Evolutionary conservation across 2,329 filamentous ascomycete genomes (phyloP).

Genomic region (Penicillium sp.): DNA sequence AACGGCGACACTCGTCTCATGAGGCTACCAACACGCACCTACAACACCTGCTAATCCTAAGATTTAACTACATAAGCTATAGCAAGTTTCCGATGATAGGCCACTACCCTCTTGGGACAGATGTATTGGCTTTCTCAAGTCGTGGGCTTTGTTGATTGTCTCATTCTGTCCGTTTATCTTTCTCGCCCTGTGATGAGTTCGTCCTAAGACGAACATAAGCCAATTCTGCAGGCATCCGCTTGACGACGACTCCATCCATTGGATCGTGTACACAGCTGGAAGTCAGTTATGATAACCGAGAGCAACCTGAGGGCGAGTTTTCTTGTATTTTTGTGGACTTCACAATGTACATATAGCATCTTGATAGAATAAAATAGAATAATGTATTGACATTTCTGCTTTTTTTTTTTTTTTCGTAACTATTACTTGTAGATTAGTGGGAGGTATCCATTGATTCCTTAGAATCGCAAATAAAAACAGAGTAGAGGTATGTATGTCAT

Average conservation of each 20-base stretch:
- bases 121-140: neutral
- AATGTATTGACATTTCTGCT: neutral
- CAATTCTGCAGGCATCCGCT: conserved; percentile 11
- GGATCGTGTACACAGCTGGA: neutral
- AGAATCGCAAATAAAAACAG: neutral
- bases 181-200: conserved; percentile 9
- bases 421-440: neutral
- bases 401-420: neutral
- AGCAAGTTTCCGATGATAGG: neutral
- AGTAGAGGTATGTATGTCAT: conserved; percentile 4
- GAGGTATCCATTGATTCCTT: neutral
- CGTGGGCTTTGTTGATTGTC: neutral
- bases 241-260: neutral
- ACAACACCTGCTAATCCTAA: neutral
- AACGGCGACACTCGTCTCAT: neutral
- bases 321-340: neutral
- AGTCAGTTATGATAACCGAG: conserved; percentile 7
- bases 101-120: neutral
- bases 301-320: conserved; percentile 12
- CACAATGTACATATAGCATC: neutral
- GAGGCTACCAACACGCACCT: neutral
- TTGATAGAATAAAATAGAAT: neutral
- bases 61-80: neutral
- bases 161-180: neutral
- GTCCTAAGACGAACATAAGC: conserved; percentile 7